A percentile compares a stretch with the other conserved stretches of the same genome.
phyloP scores from a whole-genome alignment of 139 green algal species.

The Micractinium sp. region DNA sequence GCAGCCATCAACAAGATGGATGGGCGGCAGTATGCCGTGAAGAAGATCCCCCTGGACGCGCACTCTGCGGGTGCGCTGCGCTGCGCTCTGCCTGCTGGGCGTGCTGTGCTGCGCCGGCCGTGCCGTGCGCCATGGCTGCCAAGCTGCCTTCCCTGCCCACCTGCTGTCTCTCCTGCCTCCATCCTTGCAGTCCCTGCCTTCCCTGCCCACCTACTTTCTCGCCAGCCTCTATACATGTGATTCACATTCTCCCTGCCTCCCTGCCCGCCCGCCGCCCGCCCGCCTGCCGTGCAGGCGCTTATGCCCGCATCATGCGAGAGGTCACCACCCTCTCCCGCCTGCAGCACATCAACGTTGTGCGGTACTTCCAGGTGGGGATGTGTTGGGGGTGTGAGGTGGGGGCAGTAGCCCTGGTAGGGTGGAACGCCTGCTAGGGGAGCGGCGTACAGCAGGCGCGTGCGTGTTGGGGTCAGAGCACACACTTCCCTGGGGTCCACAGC shows the following conservation, averaged over 20 bases:
- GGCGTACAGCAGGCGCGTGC: not conserved
- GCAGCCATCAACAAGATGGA: slow-evolving; percentile 36
- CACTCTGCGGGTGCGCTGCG: slow-evolving; percentile 13
- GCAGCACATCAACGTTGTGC: slow-evolving; percentile 91
- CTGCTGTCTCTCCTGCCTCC: not conserved
- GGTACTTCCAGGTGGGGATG: slow-evolving; percentile 83
- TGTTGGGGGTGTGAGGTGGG: not conserved
- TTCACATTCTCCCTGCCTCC: not conserved
- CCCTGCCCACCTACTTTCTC: too few relatives aligned
- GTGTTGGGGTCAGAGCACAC: too few relatives aligned
- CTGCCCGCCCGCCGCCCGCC: not conserved
- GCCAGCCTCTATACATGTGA: too few relatives aligned
- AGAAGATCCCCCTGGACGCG: slow-evolving; percentile 84
- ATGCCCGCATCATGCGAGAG: slow-evolving; percentile 83
- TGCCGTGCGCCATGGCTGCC: too few relatives aligned
- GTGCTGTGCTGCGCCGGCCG: too few relatives aligned
- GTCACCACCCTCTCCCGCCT: slow-evolving; percentile 89
- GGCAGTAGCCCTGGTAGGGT: too few relatives aligned
- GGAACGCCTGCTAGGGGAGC: too few relatives aligned
- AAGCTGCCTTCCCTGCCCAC: too few relatives aligned
- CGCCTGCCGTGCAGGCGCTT: not conserved
- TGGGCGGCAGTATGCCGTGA: slow-evolving; percentile 90
- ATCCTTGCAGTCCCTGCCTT: not conserved
- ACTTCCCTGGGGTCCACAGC: too few relatives aligned
- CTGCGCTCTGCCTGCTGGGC: too few relatives aligned